A percentile compares a stretch with the other conserved stretches of the same genome.
Evolutionary conservation across 768 basidiomycete genomes (phyloP).

Genomic region (Panellus pusillus): DNA sequence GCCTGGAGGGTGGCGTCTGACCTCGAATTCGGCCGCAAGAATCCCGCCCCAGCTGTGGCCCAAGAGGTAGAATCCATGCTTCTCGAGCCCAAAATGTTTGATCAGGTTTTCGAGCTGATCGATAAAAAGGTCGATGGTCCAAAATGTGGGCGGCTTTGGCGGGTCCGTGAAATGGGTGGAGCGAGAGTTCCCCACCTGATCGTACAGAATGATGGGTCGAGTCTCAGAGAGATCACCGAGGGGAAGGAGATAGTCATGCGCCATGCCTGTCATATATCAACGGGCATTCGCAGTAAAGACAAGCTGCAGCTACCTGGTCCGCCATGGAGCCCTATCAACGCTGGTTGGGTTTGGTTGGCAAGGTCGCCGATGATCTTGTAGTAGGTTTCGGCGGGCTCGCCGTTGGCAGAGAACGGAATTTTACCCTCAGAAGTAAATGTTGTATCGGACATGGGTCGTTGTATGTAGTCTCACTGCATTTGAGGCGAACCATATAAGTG

Average conservation of each 20-base stretch:
- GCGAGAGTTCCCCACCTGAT: conserved; percentile 47
- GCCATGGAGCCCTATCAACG: conserved; percentile 45
- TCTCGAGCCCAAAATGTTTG: conserved; percentile 37
- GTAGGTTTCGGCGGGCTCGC: conserved; percentile 36
- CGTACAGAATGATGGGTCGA: conserved; percentile 50
- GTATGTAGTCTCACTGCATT: too few species aligned
- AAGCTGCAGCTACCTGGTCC: too few species aligned
- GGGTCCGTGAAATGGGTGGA: conserved; percentile 42
- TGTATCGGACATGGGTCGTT: too few species aligned
- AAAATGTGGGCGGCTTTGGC: conserved; percentile 35
- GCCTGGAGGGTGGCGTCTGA: conserved; percentile 39
- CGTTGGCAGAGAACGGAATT: conserved; percentile 18
- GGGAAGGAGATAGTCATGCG: conserved; percentile 42
- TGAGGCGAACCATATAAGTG: too few species aligned
- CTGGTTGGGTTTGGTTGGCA: conserved; percentile 29
- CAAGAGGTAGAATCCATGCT: conserved; percentile 40
- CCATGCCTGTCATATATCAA: too few species aligned
- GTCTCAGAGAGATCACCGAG: conserved; percentile 36
- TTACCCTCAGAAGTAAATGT: conserved; percentile 8
- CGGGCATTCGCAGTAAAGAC: too few species aligned
- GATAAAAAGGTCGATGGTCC: conserved; percentile 51
- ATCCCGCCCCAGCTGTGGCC: conserved; percentile 66
- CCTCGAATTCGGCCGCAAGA: conserved; percentile 42
- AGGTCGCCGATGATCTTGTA: conserved; percentile 35
- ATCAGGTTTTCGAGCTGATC: conserved; percentile 55